phyloP scores from a whole-genome alignment of 768 basidiomycete species.

The Suillus variegatus region DNA sequence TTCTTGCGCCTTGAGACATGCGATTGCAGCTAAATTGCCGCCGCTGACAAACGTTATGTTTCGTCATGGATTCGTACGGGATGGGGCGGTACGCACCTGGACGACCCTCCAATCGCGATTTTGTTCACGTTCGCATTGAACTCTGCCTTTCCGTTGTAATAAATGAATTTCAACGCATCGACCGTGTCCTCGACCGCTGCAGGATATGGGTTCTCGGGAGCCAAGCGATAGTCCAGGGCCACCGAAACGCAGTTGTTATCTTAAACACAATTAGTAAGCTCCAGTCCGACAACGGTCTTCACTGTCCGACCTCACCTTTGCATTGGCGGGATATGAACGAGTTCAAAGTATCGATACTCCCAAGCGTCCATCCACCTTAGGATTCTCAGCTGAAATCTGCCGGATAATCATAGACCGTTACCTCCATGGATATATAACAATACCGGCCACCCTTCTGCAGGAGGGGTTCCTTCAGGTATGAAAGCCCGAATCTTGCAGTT shows the following conservation, averaged over 20 bases:
- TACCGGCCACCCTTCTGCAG: conserved; percentile 63
- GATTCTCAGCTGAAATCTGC: conserved; percentile 1
- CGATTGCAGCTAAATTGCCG: conserved; percentile 67
- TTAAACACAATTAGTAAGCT: conserved; percentile 21
- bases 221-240: conserved; percentile 71
- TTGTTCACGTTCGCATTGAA: conserved; percentile 51
- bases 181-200: conserved; percentile 70
- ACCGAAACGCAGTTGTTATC: conserved; percentile 64
- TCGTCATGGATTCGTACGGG: neutral
- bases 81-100: conserved; percentile 44
- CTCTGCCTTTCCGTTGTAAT: conserved; percentile 43
- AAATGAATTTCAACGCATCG: conserved; percentile 66
- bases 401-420: conserved; percentile 22
- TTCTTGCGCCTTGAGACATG: conserved; percentile 62
- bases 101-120: conserved; percentile 72
- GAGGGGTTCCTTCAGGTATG: conserved; percentile 53
- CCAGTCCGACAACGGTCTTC: neutral
- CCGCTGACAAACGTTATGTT: conserved; percentile 43
- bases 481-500: conserved; percentile 62
- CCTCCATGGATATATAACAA: conserved; percentile 77
- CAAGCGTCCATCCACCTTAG: conserved; percentile 74
- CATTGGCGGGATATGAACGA: conserved; percentile 45
- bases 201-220: conserved; percentile 71
- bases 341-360: conserved; percentile 59
- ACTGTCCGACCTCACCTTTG: conserved; percentile 16